These are phyloP conservation scores for Triglochin maritima DNA, from an alignment of 106 monocot species.

Conservation along the genomic window DNA sequence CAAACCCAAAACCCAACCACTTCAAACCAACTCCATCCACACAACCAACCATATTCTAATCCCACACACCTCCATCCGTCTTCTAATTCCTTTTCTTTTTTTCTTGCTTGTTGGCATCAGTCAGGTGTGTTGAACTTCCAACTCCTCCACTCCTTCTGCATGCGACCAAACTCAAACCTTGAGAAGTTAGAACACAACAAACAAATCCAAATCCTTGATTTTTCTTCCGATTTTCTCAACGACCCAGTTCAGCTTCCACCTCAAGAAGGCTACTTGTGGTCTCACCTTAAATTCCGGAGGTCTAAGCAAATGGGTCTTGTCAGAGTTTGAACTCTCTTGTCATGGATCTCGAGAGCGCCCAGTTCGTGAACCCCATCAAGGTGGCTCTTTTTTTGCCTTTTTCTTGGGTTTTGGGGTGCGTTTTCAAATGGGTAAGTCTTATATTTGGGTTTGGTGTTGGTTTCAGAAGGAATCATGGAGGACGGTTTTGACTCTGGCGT, in stretches of 20 bases:
- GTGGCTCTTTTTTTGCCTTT: not conserved
- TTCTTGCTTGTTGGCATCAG: not conserved
- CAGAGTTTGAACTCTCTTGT: not conserved
- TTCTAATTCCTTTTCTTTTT: not conserved
- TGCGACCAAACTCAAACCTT: not conserved
- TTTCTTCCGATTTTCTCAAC: not conserved
- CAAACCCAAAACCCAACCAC: too few species aligned
- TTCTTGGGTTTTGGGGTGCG: too few species aligned
- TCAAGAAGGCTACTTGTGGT: not conserved
- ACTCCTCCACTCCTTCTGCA: not conserved
- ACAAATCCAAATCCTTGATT: not conserved
- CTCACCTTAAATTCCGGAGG: not conserved
- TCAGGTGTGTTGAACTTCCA: not conserved
- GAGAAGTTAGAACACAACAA: not conserved
- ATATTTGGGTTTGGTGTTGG: not conserved
- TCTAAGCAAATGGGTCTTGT: not conserved
- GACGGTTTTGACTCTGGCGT: constrained; percentile 1
- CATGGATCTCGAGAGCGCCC: constrained; percentile 1
- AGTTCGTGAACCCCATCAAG: not conserved
- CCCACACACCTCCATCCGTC: too few species aligned
- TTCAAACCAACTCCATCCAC: too few species aligned
- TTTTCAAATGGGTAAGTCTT: not conserved
- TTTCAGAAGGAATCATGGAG: constrained; percentile 6
- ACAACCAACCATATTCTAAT: too few species aligned
- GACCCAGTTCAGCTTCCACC: not conserved